A percentile compares a stretch with the other conserved stretches of the same genome.
Evolutionary conservation across 768 basidiomycete genomes (phyloP).

Genomic region (Infundibulicybe gibba): DNA sequence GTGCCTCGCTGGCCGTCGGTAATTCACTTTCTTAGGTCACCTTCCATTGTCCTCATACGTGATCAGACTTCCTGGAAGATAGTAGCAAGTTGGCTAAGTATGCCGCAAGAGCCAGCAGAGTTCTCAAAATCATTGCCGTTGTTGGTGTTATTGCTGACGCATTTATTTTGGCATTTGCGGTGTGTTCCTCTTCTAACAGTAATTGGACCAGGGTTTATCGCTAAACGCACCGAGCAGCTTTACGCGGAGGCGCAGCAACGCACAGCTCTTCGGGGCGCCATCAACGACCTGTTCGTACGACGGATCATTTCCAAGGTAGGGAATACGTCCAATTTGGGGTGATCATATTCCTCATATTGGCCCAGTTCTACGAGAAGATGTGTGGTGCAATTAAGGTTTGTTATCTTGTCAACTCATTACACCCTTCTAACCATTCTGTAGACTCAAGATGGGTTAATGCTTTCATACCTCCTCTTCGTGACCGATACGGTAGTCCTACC

Average conservation of each 20-base stretch:
- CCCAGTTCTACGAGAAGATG: too few relatives aligned
- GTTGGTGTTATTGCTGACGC: conserved; percentile 5
- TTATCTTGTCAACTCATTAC: neutral
- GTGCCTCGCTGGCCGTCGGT: neutral
- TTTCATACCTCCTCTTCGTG: too few relatives aligned
- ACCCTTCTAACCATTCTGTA: conserved; percentile 1
- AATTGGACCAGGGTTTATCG: neutral
- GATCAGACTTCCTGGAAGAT: too few relatives aligned
- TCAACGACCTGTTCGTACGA: conserved; percentile 1
- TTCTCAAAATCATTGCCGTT: conserved; percentile 5
- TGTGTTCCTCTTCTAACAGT: neutral
- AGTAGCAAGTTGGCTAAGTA: neutral
- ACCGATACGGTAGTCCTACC: too few relatives aligned
- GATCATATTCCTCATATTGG: neutral
- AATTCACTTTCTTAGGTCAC: too few relatives aligned
- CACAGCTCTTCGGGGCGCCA: conserved; percentile 1
- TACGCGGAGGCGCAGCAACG: conserved; percentile 3
- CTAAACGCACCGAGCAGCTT: neutral
- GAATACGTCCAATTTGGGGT: neutral
- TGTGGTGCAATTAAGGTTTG: too few relatives aligned
- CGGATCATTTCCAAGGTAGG: conserved; percentile 4
- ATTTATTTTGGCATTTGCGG: conserved; percentile 4
- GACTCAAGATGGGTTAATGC: too few relatives aligned
- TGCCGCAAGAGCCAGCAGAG: conserved; percentile 1
- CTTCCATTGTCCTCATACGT: too few relatives aligned